Conservation (phyloP, 2,329 filamentous ascomycete genomes). For the Polytolypa hystricis region DNA sequence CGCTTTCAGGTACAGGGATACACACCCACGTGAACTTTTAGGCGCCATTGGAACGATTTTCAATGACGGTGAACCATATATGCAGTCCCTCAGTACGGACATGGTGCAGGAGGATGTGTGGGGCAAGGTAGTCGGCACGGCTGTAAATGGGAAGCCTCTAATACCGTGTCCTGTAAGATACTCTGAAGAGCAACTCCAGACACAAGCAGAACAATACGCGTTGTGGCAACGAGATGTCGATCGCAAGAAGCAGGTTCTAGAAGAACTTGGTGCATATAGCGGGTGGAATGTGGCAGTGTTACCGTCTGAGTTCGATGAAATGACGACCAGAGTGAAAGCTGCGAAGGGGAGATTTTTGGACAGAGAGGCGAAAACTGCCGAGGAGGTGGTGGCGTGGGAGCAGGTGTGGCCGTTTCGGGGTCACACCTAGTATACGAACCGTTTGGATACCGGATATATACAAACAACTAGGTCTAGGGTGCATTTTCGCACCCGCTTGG, state of each 20-base stretch:
- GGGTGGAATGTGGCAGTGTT: conserved; percentile 11
- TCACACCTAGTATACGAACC: too few relatives aligned
- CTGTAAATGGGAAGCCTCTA: conserved; percentile 5
- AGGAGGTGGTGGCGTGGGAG: conserved; percentile 10
- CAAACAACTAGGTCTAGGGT: too few relatives aligned
- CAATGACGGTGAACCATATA: conserved; percentile 12
- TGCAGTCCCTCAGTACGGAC: conserved; percentile 10
- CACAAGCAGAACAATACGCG: conserved; percentile 7
- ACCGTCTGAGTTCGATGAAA: conserved; percentile 4
- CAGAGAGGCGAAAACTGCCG: conserved; percentile 9
- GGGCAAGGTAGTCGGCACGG: conserved; percentile 5
- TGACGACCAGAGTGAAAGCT: background rate
- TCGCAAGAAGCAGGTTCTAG: conserved; percentile 11
- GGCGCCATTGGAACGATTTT: conserved; percentile 4
- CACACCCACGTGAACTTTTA: conserved; percentile 7
- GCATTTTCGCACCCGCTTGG: too few relatives aligned
- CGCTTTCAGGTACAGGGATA: conserved; percentile 9
- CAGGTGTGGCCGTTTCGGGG: conserved; percentile 10
- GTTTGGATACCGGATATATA: too few relatives aligned
- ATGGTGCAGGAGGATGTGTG: conserved; percentile 7
- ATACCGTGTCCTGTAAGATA: conserved; percentile 12
- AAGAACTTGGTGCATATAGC: conserved; percentile 12
- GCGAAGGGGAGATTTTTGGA: conserved; percentile 10
- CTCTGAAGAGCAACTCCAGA: conserved; percentile 8
- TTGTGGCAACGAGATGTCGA: conserved; percentile 12